Conservation (phyloP, 768 basidiomycete genomes). For the Auricularia cornea region DNA sequence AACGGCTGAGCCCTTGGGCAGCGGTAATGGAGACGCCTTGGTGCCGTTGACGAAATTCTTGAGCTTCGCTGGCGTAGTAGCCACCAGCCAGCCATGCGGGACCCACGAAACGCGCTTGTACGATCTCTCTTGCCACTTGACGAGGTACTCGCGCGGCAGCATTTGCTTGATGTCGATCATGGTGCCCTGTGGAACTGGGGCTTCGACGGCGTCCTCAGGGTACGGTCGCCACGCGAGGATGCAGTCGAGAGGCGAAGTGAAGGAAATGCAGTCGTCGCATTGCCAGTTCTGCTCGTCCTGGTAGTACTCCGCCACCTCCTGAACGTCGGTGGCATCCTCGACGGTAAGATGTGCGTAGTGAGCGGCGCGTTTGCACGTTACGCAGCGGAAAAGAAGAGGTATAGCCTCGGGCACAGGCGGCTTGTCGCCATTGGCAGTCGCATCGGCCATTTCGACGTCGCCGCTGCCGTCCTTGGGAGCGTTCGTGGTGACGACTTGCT, state of each 20-base stretch:
- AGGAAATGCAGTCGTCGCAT: slow-evolving; percentile 74
- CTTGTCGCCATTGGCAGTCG: slow-evolving; percentile 6
- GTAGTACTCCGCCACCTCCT: slow-evolving; percentile 53
- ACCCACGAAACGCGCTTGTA: slow-evolving; percentile 83
- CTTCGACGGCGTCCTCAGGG: slow-evolving; percentile 55
- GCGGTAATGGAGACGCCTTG: slow-evolving; percentile 54
- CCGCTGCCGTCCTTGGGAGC: not conserved
- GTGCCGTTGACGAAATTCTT: slow-evolving; percentile 74
- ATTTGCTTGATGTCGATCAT: slow-evolving; percentile 44
- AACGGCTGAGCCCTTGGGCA: slow-evolving; percentile 21
- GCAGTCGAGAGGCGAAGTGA: slow-evolving; percentile 61
- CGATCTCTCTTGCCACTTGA: slow-evolving; percentile 79
- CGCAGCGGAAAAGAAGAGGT: slow-evolving; percentile 66
- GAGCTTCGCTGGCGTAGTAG: slow-evolving; percentile 55
- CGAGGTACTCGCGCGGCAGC: slow-evolving; percentile 84
- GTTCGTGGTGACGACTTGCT: slow-evolving; percentile 11
- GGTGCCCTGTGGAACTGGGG: slow-evolving; percentile 30
- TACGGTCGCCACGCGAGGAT: slow-evolving; percentile 90
- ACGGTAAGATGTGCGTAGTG: slow-evolving; percentile 70
- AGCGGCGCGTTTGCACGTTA: slow-evolving; percentile 71
- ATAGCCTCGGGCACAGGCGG: not conserved
- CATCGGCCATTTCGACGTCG: slow-evolving; percentile 32
- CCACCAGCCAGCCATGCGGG: slow-evolving; percentile 82
- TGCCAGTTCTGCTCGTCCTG: slow-evolving; percentile 49
- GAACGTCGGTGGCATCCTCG: slow-evolving; percentile 31